phyloP scores from a whole-genome alignment of 202 grass and related monocot species.

The Miscanthus sacchariflorus region DNA sequence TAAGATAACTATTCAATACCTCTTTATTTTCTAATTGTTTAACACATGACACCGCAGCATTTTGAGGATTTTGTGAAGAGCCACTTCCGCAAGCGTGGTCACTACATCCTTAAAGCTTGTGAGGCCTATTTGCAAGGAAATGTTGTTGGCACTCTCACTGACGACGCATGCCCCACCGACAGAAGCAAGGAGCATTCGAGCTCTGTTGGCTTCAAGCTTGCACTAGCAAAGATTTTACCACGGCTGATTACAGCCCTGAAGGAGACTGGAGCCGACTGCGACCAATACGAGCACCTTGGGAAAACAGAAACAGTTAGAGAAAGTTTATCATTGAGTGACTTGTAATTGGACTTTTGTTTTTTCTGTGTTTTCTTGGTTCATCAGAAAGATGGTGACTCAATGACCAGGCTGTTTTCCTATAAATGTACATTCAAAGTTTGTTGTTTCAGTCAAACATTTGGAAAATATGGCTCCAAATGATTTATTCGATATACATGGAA shows the following conservation, averaged over 20 bases:
- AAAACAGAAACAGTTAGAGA: constrained; percentile 65
- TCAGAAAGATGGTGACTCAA: constrained; percentile 49
- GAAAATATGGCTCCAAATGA: constrained; percentile 58
- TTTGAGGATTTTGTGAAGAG: constrained; percentile 89
- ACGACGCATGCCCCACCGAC: constrained; percentile 69
- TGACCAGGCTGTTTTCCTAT: constrained; percentile 46
- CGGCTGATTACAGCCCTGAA: constrained; percentile 68
- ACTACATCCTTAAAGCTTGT: constrained; percentile 92
- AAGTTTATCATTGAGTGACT: constrained; percentile 44
- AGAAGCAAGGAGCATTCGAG: constrained; percentile 69
- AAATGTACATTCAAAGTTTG: constrained; percentile 66
- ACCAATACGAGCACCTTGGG: constrained; percentile 68
- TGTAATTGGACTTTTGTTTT: constrained; percentile 29
- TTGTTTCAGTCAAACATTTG: constrained; percentile 64
- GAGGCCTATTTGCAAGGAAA: constrained; percentile 85
- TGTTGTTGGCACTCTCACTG: constrained; percentile 76
- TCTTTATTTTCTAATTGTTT: constrained; percentile 35
- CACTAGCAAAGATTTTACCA: constrained; percentile 84
- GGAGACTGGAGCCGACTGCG: constrained; percentile 64
- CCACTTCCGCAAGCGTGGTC: constrained; percentile 74
- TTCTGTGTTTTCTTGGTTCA: constrained; percentile 16
- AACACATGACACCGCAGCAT: constrained; percentile 56
- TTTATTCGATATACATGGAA: constrained; percentile 30
- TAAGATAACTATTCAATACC: not conserved
- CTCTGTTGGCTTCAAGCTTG: constrained; percentile 87